Conservation (phyloP, 768 basidiomycete genomes). For the Mycena epipterygia region DNA sequence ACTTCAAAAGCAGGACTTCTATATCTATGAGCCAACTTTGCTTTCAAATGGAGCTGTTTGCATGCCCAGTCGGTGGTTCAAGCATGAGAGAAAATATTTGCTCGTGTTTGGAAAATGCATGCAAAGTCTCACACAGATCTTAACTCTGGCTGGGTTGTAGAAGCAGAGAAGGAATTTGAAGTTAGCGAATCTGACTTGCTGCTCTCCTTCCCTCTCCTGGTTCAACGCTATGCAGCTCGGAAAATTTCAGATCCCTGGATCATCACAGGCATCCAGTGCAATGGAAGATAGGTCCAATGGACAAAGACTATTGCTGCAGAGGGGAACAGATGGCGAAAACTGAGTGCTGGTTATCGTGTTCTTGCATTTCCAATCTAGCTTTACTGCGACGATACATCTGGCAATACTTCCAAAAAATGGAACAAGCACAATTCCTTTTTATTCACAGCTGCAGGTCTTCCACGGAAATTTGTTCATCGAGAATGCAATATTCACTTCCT, state of each 20-base stretch:
- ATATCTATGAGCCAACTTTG: slow-evolving; percentile 32
- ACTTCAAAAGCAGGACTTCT: slow-evolving; percentile 28
- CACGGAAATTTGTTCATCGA: slow-evolving; percentile 2
- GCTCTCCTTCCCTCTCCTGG: slow-evolving; percentile 23
- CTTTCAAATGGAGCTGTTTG: slow-evolving; percentile 17
- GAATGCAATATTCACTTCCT: slow-evolving; percentile 37
- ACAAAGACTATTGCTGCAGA: not conserved
- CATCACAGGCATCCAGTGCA: not conserved
- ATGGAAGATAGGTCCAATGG: not conserved
- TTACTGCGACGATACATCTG: slow-evolving; percentile 48
- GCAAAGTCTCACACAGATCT: not conserved
- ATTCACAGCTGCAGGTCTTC: slow-evolving; percentile 34
- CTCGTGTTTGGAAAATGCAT: slow-evolving; percentile 13
- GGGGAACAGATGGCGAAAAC: slow-evolving; percentile 28
- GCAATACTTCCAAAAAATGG: slow-evolving; percentile 47
- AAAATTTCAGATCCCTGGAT: slow-evolving; percentile 14
- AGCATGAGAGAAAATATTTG: not conserved
- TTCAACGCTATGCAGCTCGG: not conserved
- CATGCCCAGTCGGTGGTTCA: slow-evolving; percentile 39
- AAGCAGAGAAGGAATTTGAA: slow-evolving; percentile 9
- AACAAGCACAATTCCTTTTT: slow-evolving; percentile 41
- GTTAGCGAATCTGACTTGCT: slow-evolving; percentile 16
- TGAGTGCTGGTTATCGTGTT: slow-evolving; percentile 32
- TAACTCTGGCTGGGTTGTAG: slow-evolving; percentile 28
- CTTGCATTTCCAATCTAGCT: slow-evolving; percentile 43